Evolutionary conservation across 768 basidiomycete species (phyloP).

Genomic region (Xerocomus spinulosus): DNA sequence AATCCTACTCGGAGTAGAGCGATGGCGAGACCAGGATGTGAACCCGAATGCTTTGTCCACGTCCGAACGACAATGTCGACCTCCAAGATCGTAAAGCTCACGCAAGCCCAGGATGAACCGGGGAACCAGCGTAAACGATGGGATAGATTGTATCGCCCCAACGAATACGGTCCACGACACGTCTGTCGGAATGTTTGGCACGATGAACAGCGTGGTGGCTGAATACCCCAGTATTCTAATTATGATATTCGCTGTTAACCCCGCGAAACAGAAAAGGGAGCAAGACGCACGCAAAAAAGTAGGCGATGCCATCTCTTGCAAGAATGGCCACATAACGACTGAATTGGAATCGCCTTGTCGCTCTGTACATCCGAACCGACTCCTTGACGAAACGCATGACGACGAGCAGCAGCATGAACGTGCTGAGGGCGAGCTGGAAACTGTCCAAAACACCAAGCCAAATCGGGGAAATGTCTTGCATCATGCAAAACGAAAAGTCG

Average conservation of each 20-base stretch:
- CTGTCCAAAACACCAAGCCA: neutral
- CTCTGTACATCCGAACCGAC: neutral
- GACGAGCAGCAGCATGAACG: neutral
- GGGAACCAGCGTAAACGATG: neutral
- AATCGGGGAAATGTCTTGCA: no score
- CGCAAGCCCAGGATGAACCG: conserved; percentile 1
- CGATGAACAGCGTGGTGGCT: neutral
- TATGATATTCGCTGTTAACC: neutral
- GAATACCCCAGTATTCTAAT: neutral
- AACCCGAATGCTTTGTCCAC: neutral
- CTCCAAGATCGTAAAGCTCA: neutral
- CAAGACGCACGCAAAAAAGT: conserved; percentile 1
- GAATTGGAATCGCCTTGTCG: neutral
- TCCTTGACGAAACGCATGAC: neutral
- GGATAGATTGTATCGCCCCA: neutral
- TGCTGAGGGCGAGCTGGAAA: neutral
- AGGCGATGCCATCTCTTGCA: neutral
- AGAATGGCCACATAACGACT: neutral
- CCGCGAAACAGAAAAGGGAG: neutral
- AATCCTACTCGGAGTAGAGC: neutral
- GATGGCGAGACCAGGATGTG: neutral
- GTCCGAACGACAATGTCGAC: neutral
- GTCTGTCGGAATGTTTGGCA: neutral
- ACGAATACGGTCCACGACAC: neutral
- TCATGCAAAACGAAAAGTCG: neutral